Evolutionary conservation across 1,284 basidiomycete species (phyloP).

Genomic region (Exsudoporus floridanus): DNA sequence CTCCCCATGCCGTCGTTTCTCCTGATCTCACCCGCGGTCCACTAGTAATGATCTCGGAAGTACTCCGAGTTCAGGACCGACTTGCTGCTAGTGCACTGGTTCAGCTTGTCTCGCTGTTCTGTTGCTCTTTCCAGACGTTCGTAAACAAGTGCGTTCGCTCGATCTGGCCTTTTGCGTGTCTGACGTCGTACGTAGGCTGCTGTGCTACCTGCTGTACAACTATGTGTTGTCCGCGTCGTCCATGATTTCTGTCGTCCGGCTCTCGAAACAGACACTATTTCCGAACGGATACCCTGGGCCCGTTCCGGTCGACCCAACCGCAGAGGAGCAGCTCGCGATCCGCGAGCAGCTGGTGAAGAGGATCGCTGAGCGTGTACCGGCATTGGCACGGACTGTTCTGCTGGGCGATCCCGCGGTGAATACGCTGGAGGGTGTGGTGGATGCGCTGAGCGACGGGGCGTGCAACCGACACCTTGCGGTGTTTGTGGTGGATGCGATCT

Average conservation of each 20-base stretch:
- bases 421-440: constrained; percentile 53
- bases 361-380: constrained; percentile 44
- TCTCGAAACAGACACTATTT: constrained; percentile 66
- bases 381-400: constrained; percentile 28
- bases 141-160: constrained; percentile 47
- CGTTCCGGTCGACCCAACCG: constrained; percentile 62
- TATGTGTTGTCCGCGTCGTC: constrained; percentile 55
- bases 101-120: constrained; percentile 39
- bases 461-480: constrained; percentile 71
- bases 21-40: constrained; percentile 33
- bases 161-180: not conserved
- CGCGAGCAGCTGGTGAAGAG: constrained; percentile 52
- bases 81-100: constrained; percentile 45
- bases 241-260: constrained; percentile 45
- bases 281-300: constrained; percentile 79
- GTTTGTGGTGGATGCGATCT: constrained; percentile 60
- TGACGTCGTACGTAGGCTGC: constrained; percentile 43
- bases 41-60: constrained; percentile 48
- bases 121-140: constrained; percentile 44
- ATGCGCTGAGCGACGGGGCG: constrained; percentile 52
- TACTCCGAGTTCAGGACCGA: constrained; percentile 48
- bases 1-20: not conserved
- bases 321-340: constrained; percentile 64
- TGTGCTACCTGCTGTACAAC: constrained; percentile 60
- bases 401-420: constrained; percentile 47